Base-by-base conservation (phyloP, 1,284 basidiomycete genomes). In the Irpex sp. region DNA sequence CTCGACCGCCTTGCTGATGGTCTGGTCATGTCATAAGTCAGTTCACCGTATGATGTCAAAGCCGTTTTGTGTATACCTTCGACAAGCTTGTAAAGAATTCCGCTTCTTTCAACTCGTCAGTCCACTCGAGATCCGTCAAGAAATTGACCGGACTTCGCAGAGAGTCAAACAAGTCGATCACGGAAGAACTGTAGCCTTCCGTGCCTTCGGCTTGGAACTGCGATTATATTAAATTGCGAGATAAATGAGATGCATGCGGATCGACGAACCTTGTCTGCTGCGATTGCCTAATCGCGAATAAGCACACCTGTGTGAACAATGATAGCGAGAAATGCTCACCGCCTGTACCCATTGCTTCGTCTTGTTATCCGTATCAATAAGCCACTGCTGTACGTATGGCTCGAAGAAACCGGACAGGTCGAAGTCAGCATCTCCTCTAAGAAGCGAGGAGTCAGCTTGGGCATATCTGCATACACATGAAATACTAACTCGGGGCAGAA, bases 141-240 rank as follows among this genome's bases (percentile, higher is more conserved):
- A 97, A 96, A 61, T 88, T 85, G 68, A 97, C 90, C 0, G 96
- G 95, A 72, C 94, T 96, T 63, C 93, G 88, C 64, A 98, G 83
- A 1, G 96, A 98, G 63, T 94, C 95, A 71, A 98, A 98, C 0
- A 99, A 81, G 76, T 99, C 97, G 49, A 96, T 89, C 63, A 99
- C 96, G 0, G 96, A 98, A 47, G 95, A 96, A 72, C 94, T 97
- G 72, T 97, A 94, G 0, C 92, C 91, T 68, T 93, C 92, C 2
- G 84, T 75, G 51, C 88, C 88, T 69, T 95, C 92, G 2, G 95
- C 88, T 74, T 93, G 85, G 71, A 97, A 97, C 92, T 95, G 69
- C 40, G 11, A 60, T 44, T 21, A 60, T 31, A 40, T 44, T n/a
- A n/a, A n/a, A 26, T 21, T 19, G 21, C 58, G 21, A 11, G 15